Conservation (phyloP, 306 rosid genomes). For the Prunus campanulata region DNA sequence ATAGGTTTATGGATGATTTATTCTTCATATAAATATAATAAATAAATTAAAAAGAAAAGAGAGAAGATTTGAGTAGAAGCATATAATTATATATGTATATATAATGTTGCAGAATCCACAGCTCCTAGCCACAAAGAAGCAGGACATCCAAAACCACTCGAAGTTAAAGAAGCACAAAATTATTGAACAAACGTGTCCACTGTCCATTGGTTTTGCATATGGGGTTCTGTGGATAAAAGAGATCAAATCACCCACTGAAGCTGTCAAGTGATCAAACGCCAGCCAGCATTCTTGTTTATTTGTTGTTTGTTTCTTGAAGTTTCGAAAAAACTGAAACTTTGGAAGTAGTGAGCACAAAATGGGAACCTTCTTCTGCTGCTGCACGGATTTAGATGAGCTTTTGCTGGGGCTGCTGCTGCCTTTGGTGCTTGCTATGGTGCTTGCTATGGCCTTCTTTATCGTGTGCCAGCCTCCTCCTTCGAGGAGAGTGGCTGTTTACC, state of each 20-base stretch:
- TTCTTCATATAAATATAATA: no score
- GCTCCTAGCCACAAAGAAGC: background rate
- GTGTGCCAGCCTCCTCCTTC: constrained; percentile 26
- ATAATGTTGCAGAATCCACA: background rate
- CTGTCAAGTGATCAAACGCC: background rate
- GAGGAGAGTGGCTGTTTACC: constrained; percentile 33
- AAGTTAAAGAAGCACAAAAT: background rate
- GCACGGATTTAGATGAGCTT: background rate
- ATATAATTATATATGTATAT: background rate
- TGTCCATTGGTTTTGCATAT: background rate
- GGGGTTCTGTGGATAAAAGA: background rate
- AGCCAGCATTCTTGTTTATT: background rate
- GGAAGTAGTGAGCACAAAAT: background rate
- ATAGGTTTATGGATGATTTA: background rate
- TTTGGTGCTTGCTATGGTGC: constrained; percentile 19
- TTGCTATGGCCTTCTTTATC: constrained; percentile 35
- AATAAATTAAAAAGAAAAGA: no score
- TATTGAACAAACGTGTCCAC: constrained; percentile 2
- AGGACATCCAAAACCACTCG: background rate
- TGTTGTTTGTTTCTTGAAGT: background rate
- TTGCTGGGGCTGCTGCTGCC: constrained; percentile 36
- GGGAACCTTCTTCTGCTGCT: constrained; percentile 5
- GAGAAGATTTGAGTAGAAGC: background rate
- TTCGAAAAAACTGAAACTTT: background rate
- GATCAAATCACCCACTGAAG: background rate